Conservation (phyloP, 169 alveolate species). For the Eimeria praecox region DNA sequence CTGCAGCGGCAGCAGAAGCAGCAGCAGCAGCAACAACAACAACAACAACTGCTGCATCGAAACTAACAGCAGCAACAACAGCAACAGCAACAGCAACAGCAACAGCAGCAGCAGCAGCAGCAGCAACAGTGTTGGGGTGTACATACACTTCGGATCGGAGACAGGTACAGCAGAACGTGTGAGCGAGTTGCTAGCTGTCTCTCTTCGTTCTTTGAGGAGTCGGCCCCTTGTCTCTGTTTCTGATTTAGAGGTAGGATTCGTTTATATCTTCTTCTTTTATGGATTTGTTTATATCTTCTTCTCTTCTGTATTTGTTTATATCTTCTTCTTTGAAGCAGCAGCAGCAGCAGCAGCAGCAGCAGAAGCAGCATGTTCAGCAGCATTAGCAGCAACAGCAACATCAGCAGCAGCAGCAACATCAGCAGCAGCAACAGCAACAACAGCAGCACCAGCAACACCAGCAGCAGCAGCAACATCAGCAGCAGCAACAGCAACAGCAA, state of each 20-base stretch:
- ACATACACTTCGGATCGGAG: neutral
- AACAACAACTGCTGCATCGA: neutral
- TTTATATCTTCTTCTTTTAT: too few species aligned
- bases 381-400: neutral
- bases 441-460: neutral
- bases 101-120: slow-evolving; percentile 44
- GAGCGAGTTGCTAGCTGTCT: neutral
- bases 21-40: neutral
- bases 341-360: neutral
- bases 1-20: neutral
- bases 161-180: slow-evolving; percentile 10
- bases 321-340: too few species aligned
- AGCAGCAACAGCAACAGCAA: slow-evolving; percentile 46
- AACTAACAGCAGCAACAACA: neutral
- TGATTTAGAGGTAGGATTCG: neutral
- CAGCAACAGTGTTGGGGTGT: slow-evolving; percentile 28
- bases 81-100: neutral
- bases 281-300: too few species aligned
- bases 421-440: neutral
- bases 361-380: neutral
- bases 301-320: too few species aligned
- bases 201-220: neutral
- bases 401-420: slow-evolving; percentile 2
- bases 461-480: slow-evolving; percentile 8
- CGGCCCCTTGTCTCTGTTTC: neutral